Evolutionary conservation across 768 basidiomycete genomes (phyloP).

Genomic region (Lyophyllum shimeji): DNA sequence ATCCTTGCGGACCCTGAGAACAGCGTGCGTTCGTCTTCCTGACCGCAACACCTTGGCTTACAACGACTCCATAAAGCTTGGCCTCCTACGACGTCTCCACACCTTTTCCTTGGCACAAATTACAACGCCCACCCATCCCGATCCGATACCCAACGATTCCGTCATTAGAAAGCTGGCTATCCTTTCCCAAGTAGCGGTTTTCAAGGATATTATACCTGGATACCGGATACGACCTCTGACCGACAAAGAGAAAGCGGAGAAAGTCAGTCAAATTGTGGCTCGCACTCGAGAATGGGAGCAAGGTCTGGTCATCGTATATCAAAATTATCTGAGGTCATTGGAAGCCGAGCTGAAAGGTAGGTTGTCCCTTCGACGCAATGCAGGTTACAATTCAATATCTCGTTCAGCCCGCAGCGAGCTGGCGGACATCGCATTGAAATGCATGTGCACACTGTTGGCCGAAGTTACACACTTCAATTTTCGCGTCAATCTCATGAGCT

Average conservation of each 20-base stretch:
- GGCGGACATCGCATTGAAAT: constrained; percentile 69
- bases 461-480: constrained; percentile 97
- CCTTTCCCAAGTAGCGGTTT: constrained; percentile 89
- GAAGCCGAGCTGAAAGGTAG: constrained; percentile 87
- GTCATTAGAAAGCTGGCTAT: constrained; percentile 87
- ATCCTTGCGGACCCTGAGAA: constrained; percentile 95
- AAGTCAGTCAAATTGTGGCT: constrained; percentile 91
- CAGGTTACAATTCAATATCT: neutral
- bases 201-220: constrained; percentile 94
- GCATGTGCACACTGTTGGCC: constrained; percentile 82
- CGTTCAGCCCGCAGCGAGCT: constrained; percentile 62
- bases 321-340: constrained; percentile 80
- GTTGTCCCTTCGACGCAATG: constrained; percentile 6
- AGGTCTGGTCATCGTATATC: constrained; percentile 85
- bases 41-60: neutral
- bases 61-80: constrained; percentile 52
- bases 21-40: constrained; percentile 55
- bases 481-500: constrained; percentile 86
- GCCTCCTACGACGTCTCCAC: constrained; percentile 83
- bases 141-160: constrained; percentile 75
- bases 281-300: constrained; percentile 95
- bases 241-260: constrained; percentile 88
- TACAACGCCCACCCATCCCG: constrained; percentile 62
- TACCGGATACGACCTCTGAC: constrained; percentile 93
- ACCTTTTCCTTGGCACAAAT: constrained; percentile 84